Conservation (phyloP, 192 early-diverging fungal genomes). For the Obelidium mucronatum region DNA sequence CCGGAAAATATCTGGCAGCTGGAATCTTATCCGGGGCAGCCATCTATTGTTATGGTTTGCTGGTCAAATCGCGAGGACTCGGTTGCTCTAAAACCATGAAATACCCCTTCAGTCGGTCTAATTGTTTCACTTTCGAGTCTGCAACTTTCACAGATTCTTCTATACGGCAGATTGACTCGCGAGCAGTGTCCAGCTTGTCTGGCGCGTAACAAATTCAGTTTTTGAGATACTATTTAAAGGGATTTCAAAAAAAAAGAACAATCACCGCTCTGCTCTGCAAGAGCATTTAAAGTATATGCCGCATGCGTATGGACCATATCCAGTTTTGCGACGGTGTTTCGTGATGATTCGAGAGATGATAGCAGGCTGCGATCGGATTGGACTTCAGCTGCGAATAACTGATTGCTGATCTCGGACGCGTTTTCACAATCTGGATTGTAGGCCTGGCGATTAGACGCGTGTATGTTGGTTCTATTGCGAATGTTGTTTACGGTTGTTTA, state of each 20-base stretch:
- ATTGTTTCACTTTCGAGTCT: conserved; percentile 26
- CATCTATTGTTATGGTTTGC: conserved; percentile 22
- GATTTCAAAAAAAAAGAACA: background rate
- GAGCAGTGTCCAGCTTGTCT: conserved; percentile 15
- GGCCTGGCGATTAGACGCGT: too few relatives aligned
- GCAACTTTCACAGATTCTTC: conserved; percentile 2
- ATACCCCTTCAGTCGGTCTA: conserved; percentile 17
- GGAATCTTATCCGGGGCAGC: conserved; percentile 14
- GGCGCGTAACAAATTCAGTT: background rate
- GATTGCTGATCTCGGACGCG: background rate
- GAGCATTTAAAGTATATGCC: conserved; percentile 1
- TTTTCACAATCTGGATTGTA: conserved; percentile 15
- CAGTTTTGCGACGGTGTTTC: background rate
- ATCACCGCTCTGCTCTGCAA: conserved; percentile 24
- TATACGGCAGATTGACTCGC: conserved; percentile 9
- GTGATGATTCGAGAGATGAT: background rate
- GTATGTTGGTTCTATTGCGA: background rate
- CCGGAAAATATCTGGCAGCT: background rate
- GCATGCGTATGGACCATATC: background rate
- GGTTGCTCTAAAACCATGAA: background rate
- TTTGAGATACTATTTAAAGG: too few relatives aligned
- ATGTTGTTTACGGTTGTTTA: background rate
- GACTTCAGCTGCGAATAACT: background rate
- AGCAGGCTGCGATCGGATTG: conserved; percentile 1
- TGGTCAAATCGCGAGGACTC: background rate